Evolutionary conservation across 2,329 filamentous ascomycete genomes (phyloP).

Genomic region (Diplodia corticola): DNA sequence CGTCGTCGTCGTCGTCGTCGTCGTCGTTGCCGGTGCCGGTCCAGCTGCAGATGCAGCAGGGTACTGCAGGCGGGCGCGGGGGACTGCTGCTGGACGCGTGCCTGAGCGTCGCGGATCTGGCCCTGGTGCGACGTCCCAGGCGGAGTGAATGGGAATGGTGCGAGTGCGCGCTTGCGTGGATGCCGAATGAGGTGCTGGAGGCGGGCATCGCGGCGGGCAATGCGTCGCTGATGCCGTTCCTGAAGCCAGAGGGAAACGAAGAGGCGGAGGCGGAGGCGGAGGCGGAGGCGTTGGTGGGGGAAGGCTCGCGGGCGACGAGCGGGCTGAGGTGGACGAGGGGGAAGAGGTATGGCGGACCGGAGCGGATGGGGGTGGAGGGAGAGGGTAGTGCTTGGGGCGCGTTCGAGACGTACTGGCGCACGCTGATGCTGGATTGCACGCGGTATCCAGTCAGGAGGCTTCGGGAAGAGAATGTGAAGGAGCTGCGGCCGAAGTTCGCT

Average conservation of each 20-base stretch:
- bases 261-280: not conserved
- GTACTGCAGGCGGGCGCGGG: not conserved
- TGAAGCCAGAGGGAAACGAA: not conserved
- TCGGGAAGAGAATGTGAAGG: conserved; percentile 40
- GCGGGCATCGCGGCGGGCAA: not conserved
- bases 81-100: not conserved
- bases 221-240: not conserved
- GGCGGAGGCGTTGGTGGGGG: too few relatives aligned
- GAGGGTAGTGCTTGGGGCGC: not conserved
- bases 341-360: not conserved
- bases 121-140: too few relatives aligned
- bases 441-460: conserved; percentile 24
- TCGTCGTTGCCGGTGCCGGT: not conserved
- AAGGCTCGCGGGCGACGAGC: too few relatives aligned
- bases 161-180: not conserved
- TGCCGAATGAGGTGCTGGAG: not conserved
- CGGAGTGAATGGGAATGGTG: not conserved
- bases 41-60: not conserved
- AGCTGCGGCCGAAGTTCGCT: conserved; percentile 32
- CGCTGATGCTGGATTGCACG: not conserved
- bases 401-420: conserved; percentile 16
- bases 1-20: too few relatives aligned
- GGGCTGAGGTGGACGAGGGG: not conserved
- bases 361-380: not conserved
- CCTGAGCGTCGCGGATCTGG: not conserved